Conservation (phyloP, 2,329 filamentous ascomycete genomes). For the Akanthomyces muscarius region DNA sequence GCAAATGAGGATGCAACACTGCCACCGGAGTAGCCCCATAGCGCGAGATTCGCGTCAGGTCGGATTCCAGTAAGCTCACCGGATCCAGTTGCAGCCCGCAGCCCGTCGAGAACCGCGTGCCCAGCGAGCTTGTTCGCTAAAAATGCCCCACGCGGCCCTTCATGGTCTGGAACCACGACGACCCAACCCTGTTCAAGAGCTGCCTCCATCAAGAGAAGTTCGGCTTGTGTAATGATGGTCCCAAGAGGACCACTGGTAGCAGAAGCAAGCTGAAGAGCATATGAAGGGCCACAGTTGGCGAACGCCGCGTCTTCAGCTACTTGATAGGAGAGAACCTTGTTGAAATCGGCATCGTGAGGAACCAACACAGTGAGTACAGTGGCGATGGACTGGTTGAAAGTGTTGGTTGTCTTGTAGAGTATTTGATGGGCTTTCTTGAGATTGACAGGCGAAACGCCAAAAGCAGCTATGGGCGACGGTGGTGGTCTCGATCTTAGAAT, state of each 20-base stretch:
- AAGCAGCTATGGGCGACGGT: conserved; percentile 16
- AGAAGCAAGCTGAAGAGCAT: conserved; percentile 21
- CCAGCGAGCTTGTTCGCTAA: conserved; percentile 36
- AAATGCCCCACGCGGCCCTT: conserved; percentile 41
- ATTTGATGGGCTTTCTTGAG: conserved; percentile 29
- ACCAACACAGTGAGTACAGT: conserved; percentile 37
- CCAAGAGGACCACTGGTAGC: conserved; percentile 30
- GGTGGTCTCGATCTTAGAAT: too few species aligned
- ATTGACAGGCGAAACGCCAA: conserved; percentile 20
- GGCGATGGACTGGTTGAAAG: conserved; percentile 30
- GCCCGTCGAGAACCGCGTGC: conserved; percentile 41
- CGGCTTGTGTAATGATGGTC: conserved; percentile 25
- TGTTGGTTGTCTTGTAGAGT: conserved; percentile 37
- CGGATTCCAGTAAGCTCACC: conserved; percentile 27
- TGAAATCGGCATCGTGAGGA: conserved; percentile 27
- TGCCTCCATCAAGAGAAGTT: conserved; percentile 23
- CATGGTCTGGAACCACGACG: conserved; percentile 46
- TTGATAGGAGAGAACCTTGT: conserved; percentile 38
- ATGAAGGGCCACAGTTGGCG: conserved; percentile 31
- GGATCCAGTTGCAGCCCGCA: conserved; percentile 37
- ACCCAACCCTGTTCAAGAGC: too few species aligned
- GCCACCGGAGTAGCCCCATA: conserved; percentile 39
- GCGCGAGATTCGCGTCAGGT: conserved; percentile 31
- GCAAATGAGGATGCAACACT: conserved; percentile 22
- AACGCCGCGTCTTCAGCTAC: conserved; percentile 37